Evolutionary conservation across 2,329 filamentous ascomycete species (phyloP), one percentile per base, ranked within the genome.

Genomic region (Aaosphaeria arxii): DNA sequence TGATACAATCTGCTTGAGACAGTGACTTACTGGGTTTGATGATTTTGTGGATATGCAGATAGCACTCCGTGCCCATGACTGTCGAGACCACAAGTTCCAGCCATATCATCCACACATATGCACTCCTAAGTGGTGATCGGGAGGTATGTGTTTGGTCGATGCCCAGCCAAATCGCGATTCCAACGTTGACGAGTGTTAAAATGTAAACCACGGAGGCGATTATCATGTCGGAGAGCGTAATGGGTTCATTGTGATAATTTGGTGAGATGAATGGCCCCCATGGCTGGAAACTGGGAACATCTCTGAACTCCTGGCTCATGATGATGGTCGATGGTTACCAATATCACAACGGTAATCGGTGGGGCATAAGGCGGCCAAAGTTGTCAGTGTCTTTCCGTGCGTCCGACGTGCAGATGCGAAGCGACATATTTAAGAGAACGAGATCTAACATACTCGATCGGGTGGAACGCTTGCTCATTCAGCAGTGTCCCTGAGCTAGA

Each of bases 101-200:
- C 76, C 76, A 78, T 46, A 78, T 71, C 71, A 78, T 72, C 65
- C 71, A 74, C 0, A 78, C 65, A 49, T 77, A 77, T 1, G 68
- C 60, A 50, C 74, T 76, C 11, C 58, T 51, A 28, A 65, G 31
- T 6, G 66, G 53, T 47, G 55, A 56, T 11, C 64, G 55, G 3
- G 65, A 66, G 3, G 46, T 54, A 9, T 35, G 62, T 42, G 47
- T 69, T 55, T 58, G 66, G 43, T 13, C 39, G 42, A 58, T 64
- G 6, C 62, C 70, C n/a, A 63, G 55, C 47, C 63, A 74, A 36
- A 69, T 50, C 6, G 66, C 64, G 13, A 67, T 33, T 4, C 57
- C 24, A 6, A 47, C 50, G 43, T 59, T 63, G n/a, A 66, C 4
- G 11, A 66, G 45, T 2, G 67, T 68, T 41, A 65, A 41, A 1